Evolutionary conservation across 345 rosid genomes (phyloP).

Genomic region (Hibiscus syriacus): DNA sequence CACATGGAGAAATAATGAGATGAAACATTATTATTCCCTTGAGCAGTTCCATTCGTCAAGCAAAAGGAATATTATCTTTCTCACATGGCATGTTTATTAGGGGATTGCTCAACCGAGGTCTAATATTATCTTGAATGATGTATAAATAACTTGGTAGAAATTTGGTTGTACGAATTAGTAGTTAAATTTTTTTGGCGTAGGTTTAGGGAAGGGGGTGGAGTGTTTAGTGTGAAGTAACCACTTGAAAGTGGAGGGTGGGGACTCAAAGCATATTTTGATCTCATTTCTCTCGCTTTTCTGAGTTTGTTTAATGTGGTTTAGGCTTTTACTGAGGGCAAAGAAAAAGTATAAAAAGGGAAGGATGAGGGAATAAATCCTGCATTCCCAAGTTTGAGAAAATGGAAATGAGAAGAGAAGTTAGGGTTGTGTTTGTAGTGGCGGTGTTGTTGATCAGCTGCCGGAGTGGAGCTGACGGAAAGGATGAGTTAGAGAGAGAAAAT

Average conservation of each 20-base stretch:
- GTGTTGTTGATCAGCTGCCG: conserved; percentile 21
- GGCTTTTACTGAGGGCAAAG: background rate
- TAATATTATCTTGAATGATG: no score
- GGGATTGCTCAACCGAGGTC: background rate
- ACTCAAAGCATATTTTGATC: no score
- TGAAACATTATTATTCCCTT: background rate
- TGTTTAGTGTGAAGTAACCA: no score
- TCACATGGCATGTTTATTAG: background rate
- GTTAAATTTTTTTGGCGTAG: no score
- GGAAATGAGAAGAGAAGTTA: conserved; percentile 17
- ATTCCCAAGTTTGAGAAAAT: conserved; percentile 11
- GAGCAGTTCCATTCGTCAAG: conserved; percentile 22
- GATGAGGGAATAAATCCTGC: background rate
- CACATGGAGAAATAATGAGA: conserved; percentile 20
- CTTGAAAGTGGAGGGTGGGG: no score
- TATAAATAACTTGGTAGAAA: no score
- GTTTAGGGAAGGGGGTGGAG: no score
- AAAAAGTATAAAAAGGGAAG: conserved; percentile 14
- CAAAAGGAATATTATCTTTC: conserved; percentile 17
- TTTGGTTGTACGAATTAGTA: no score
- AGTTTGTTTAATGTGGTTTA: no score
- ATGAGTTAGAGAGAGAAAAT: conserved; percentile 21
- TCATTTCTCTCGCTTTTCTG: no score
- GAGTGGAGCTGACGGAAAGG: conserved; percentile 26
- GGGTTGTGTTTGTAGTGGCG: conserved; percentile 14